These are phyloP conservation scores for Hygrophila difformis DNA, from an alignment of 257 asterid species.

Conservation along the genomic window DNA sequence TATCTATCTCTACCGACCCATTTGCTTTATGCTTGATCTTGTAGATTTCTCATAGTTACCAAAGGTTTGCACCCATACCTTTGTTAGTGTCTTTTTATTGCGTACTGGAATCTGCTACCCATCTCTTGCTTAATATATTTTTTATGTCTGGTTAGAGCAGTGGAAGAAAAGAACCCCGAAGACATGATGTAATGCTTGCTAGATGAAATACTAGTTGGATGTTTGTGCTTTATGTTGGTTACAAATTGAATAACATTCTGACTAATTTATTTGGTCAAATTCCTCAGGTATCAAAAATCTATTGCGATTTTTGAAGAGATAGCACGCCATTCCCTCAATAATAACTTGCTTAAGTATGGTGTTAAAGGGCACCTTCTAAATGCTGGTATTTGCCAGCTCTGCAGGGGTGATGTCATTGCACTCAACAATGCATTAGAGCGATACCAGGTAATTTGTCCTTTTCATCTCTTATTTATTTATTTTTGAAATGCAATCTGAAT, in stretches of 20 bases:
- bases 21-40: too few species aligned
- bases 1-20: too few species aligned
- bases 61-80: too few species aligned
- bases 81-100: too few species aligned
- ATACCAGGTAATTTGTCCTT: constrained; percentile 78
- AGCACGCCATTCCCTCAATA: constrained; percentile 49
- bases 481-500: constrained; percentile 8
- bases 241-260: constrained; percentile 10
- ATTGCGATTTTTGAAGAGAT: constrained; percentile 63
- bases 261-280: constrained; percentile 11
- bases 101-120: too few species aligned
- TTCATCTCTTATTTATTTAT: too few species aligned
- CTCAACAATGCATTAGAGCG: constrained; percentile 79
- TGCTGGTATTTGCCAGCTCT: constrained; percentile 96
- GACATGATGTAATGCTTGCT: background rate
- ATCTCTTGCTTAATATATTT: too few species aligned
- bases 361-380: constrained; percentile 95
- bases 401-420: constrained; percentile 88
- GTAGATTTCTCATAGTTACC: too few species aligned
- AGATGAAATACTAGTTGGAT: background rate
- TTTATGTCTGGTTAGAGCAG: too few species aligned
- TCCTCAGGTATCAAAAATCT: constrained; percentile 49
- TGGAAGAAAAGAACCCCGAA: constrained; percentile 7
- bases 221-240: constrained; percentile 3
- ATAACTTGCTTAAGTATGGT: constrained; percentile 63